phyloP scores from a whole-genome alignment of 2,329 filamentous ascomycete genomes.

The Fusarium sp. region DNA sequence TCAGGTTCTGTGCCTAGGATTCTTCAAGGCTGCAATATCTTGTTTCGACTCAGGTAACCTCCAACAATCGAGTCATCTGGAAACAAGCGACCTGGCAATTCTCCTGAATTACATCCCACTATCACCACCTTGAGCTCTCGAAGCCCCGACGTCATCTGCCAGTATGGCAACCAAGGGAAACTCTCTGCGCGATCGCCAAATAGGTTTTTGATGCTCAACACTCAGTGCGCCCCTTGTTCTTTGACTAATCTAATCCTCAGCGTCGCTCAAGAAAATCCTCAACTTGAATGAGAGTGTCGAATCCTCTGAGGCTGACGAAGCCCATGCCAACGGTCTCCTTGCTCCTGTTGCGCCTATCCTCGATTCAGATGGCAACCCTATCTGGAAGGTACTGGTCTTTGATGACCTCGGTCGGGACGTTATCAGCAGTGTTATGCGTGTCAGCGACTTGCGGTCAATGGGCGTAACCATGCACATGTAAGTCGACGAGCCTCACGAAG shows the following conservation, averaged over 20 bases:
- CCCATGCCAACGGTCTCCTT: slow-evolving; percentile 69
- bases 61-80: neutral
- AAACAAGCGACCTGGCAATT: slow-evolving; percentile 1
- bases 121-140: slow-evolving; percentile 25
- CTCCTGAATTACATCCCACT: slow-evolving; percentile 38
- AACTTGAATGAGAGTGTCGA: slow-evolving; percentile 85
- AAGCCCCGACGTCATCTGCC: slow-evolving; percentile 37
- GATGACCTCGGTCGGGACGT: slow-evolving; percentile 92
- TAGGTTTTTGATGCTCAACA: slow-evolving; percentile 46
- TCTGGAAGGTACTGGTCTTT: slow-evolving; percentile 98
- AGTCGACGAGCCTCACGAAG: slow-evolving; percentile 27
- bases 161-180: slow-evolving; percentile 58
- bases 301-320: slow-evolving; percentile 69
- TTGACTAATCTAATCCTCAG: slow-evolving; percentile 54
- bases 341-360: slow-evolving; percentile 80
- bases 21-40: neutral
- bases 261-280: slow-evolving; percentile 92
- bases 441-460: slow-evolving; percentile 91
- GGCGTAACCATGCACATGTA: slow-evolving; percentile 98
- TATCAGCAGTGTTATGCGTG: slow-evolving; percentile 93
- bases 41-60: neutral
- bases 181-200: slow-evolving; percentile 61
- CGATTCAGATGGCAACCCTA: slow-evolving; percentile 87
- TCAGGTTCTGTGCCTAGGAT: neutral
- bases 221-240: neutral